A percentile compares a stretch with the other conserved stretches of the same genome.
phyloP scores from a whole-genome alignment of 73 alveolate genomes.

The Loxodes magnus region DNA sequence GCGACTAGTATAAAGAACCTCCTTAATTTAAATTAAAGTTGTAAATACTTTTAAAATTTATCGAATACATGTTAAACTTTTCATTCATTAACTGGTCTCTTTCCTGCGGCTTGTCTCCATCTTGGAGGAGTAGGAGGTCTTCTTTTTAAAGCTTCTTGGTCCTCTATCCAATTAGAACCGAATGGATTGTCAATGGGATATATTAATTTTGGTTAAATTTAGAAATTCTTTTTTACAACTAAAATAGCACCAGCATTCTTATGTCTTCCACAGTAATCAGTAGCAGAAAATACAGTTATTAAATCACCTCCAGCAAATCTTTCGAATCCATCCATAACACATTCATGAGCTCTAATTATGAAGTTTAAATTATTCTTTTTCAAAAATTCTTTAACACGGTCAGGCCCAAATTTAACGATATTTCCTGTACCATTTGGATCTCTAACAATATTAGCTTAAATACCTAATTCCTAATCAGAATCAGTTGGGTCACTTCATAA shows the following conservation, averaged over 20 bases:
- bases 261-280: slow-evolving; percentile 98
- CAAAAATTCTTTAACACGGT: slow-evolving; percentile 88
- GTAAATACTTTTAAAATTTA: too few species aligned
- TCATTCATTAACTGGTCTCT: too few species aligned
- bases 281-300: slow-evolving; percentile 89
- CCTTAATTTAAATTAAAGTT: too few species aligned
- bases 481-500: slow-evolving; percentile 94
- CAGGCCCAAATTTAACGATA: slow-evolving; percentile 99
- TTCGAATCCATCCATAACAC: slow-evolving; percentile 99
- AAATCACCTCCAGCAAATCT: slow-evolving; percentile 97
- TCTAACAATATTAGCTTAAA: slow-evolving; percentile 88
- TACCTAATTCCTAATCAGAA: slow-evolving; percentile 82
- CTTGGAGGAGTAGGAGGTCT: slow-evolving; percentile 96
- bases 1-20: too few species aligned
- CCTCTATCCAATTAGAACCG: slow-evolving; percentile 87
- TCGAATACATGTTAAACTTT: too few species aligned
- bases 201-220: slow-evolving; percentile 82
- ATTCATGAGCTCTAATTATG: slow-evolving; percentile 95
- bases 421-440: slow-evolving; percentile 99
- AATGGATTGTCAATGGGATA: slow-evolving; percentile 76
- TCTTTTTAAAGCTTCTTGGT: slow-evolving; percentile 75
- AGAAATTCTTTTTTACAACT: slow-evolving; percentile 72
- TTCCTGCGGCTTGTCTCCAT: too few species aligned
- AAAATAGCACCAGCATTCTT: slow-evolving; percentile 98
- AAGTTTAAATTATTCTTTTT: slow-evolving; percentile 67